Evolutionary conservation across 495 filamentous ascomycete genomes (phyloP).

Genomic region (Trichoderma erinaceum): DNA sequence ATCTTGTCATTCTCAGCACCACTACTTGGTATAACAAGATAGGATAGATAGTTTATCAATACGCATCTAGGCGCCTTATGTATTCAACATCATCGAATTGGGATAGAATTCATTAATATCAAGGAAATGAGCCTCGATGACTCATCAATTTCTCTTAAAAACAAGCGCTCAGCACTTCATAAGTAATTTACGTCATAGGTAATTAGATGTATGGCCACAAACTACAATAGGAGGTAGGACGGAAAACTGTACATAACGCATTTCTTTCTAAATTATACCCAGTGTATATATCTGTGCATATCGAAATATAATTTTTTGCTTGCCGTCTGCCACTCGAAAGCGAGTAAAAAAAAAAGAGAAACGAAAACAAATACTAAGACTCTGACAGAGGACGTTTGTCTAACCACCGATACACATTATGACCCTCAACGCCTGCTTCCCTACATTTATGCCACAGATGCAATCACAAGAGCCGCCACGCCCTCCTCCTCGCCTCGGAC

Average conservation of each 20-base stretch:
- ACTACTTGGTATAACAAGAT: background rate
- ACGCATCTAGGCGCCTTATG: no score
- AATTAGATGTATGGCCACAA: no score
- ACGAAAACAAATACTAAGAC: background rate
- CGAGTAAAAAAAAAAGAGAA: background rate
- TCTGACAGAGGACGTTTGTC: constrained; percentile 8
- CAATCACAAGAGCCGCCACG: constrained; percentile 77
- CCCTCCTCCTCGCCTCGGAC: constrained; percentile 88
- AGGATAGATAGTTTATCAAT: no score
- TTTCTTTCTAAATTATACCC: background rate
- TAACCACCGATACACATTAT: constrained; percentile 15
- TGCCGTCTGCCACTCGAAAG: background rate
- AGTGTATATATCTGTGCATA: background rate
- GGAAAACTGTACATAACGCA: no score
- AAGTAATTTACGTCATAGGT: no score
- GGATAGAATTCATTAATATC: no score
- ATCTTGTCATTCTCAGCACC: background rate
- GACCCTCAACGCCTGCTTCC: constrained; percentile 17
- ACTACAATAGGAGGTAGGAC: no score
- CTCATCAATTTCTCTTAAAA: no score
- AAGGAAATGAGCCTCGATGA: no score
- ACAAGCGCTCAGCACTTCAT: no score
- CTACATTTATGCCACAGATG: constrained; percentile 63
- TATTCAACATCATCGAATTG: no score
- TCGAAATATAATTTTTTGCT: background rate